Percentiles rank a stretch among this genome's conserved stretches.
Evolutionary conservation across 1,284 basidiomycete species (phyloP).

Genomic region (Vanrija sp.): DNA sequence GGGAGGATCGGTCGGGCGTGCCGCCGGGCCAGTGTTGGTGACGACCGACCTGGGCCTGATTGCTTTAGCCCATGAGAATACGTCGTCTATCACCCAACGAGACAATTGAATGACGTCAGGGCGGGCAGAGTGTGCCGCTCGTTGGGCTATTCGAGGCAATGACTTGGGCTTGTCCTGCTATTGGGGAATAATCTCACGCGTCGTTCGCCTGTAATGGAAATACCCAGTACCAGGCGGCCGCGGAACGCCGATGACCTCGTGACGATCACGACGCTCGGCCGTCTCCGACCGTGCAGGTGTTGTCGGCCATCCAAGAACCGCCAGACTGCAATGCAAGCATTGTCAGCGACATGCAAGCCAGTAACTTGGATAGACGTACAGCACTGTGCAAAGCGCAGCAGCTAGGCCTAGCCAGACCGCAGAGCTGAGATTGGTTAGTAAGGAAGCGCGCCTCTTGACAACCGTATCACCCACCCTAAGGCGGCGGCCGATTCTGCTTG

Average conservation of each 20-base stretch:
- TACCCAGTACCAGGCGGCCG: slow-evolving; percentile 32
- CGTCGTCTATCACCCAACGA: too few species aligned
- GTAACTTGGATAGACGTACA: slow-evolving; percentile 32
- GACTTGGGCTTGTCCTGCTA: neutral
- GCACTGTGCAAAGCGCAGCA: slow-evolving; percentile 27
- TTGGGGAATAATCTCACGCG: slow-evolving; percentile 32
- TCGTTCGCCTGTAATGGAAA: slow-evolving; percentile 46
- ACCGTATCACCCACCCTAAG: slow-evolving; percentile 35
- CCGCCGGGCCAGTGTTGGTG: too few species aligned
- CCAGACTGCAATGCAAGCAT: slow-evolving; percentile 19
- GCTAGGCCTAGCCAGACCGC: slow-evolving; percentile 45
- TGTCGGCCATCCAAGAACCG: slow-evolving; percentile 39
- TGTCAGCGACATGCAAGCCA: neutral
- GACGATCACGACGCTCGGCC: slow-evolving; percentile 20
- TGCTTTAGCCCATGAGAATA: too few species aligned
- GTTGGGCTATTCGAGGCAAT: too few species aligned
- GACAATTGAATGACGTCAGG: too few species aligned
- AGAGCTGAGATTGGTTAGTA: slow-evolving; percentile 3
- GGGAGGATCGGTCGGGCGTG: too few species aligned
- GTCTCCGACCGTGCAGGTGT: slow-evolving; percentile 9
- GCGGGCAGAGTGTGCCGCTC: too few species aligned
- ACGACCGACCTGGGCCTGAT: too few species aligned
- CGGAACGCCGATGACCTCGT: slow-evolving; percentile 27
- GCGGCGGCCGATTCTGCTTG: slow-evolving; percentile 16
- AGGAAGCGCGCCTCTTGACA: too few species aligned